Evolutionary conservation across 176 grass and related monocot species (phyloP), one percentile per base, ranked within the genome.

Genomic region (Raddia guianensis): DNA sequence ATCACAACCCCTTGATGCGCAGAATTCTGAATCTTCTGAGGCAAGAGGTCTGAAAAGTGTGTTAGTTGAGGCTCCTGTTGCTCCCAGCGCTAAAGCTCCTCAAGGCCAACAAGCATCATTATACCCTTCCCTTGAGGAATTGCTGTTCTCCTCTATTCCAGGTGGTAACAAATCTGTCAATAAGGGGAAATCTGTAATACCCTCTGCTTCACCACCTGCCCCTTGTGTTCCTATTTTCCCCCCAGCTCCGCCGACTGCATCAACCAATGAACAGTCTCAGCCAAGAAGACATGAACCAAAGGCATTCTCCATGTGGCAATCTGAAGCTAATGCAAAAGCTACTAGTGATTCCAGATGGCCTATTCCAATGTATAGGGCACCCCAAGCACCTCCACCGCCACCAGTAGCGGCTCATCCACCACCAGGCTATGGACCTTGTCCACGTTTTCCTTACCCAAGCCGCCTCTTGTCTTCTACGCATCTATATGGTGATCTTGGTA

Each of bases 171-270:
- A 59, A 13, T 66, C 61, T 40, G 49, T 65, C 14, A 33, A 59
- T 13, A 87, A 85, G 72, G 91, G 87, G 4, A 93, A 85, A 85
- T 62, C 87, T 87, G 84, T 78, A 8, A 61, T 79, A 78, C 53
- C 79, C 8, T 73, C 77, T 15, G 35, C 40, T 51, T 27, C 52
- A n/a, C 62, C 57, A 15, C 52, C 42, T 21, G 48, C 59, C 40
- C 53, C 79, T 75, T 34, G 15, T 63, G 51, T 85, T 72, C 47
- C 47, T 37, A 46, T 13, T 78, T 73, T 90, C 65, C n/a, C 9
- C 42, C 73, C 63, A 82, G 52, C 80, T 46, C 75, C 73, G 3
- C 83, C 58, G 0, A 69, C 44, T 48, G 79, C 69, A 47, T 44
- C 35, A 44, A 49, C 48, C 54, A 45, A 72, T 79, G 50, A 68